Evolutionary conservation across 164 flowering plant genomes (phyloP).

Genomic region (Amborella trichopoda): DNA sequence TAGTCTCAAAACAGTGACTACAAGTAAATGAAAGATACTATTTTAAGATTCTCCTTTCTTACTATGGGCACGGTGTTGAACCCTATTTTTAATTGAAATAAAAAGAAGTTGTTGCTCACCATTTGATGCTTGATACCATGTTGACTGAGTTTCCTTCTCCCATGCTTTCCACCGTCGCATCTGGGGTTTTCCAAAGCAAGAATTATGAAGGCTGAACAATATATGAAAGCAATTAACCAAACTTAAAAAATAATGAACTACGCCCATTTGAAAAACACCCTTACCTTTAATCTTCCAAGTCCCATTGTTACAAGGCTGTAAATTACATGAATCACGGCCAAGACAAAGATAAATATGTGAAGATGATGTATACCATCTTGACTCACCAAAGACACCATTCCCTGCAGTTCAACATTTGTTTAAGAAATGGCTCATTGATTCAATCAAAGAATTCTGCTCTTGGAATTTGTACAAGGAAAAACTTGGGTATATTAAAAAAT

Average conservation of each 20-base stretch:
- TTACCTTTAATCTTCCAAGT: constrained; percentile 40
- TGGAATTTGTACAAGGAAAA: too few relatives aligned
- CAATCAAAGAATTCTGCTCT: too few relatives aligned
- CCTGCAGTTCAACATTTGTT: too few relatives aligned
- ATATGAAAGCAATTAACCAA: neutral
- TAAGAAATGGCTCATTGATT: too few relatives aligned
- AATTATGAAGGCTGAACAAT: neutral
- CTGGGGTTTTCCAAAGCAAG: constrained; percentile 16
- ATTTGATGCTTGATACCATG: constrained; percentile 36
- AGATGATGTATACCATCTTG: constrained; percentile 29
- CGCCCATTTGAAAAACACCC: neutral
- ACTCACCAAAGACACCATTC: constrained; percentile 24
- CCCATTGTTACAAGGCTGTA: constrained; percentile 34
- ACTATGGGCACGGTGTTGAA: too few relatives aligned
- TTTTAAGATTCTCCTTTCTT: too few relatives aligned
- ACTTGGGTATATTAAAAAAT: too few relatives aligned
- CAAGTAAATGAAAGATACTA: too few relatives aligned
- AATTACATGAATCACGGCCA: constrained; percentile 37
- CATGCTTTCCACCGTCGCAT: constrained; percentile 51
- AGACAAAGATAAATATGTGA: constrained; percentile 38
- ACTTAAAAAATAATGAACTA: neutral
- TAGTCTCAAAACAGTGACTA: too few relatives aligned
- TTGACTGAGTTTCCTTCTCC: constrained; percentile 50
- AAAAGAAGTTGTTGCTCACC: too few relatives aligned
- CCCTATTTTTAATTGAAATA: too few relatives aligned